Evolutionary conservation across 352 stramenopile genomes (phyloP).

Genomic region (Pythium pyrilobum): DNA sequence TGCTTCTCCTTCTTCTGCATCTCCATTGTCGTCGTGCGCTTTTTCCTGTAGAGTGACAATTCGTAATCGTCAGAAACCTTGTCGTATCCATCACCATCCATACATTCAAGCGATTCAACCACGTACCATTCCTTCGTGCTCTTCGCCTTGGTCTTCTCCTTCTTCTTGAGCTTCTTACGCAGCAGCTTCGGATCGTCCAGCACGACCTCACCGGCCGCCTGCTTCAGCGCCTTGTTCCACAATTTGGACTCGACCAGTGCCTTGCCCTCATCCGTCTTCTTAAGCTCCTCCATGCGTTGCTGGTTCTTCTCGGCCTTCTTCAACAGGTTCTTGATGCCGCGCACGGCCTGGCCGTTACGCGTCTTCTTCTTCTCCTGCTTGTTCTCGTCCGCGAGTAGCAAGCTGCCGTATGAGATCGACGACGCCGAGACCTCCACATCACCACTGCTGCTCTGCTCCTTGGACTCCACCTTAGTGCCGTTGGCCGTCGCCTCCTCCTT

Average conservation of each 20-base stretch:
- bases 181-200: conserved; percentile 77
- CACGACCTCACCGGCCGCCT: conserved; percentile 57
- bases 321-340: conserved; percentile 71
- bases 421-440: conserved; percentile 22
- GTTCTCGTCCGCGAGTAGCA: conserved; percentile 54
- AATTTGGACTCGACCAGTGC: conserved; percentile 56
- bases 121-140: conserved; percentile 66
- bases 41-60: conserved; percentile 32
- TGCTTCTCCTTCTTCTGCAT: conserved; percentile 61
- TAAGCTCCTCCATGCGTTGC: conserved; percentile 68
- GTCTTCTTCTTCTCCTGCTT: conserved; percentile 55
- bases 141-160: conserved; percentile 77
- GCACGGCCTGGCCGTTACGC: conserved; percentile 62
- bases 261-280: conserved; percentile 71
- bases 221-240: conserved; percentile 72
- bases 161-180: conserved; percentile 79
- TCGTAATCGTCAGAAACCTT: background rate
- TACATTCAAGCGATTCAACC: too few species aligned
- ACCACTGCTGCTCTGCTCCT: conserved; percentile 3
- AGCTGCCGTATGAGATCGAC: conserved; percentile 73
- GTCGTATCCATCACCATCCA: too few species aligned
- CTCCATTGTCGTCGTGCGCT: conserved; percentile 47
- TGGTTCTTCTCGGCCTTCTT: conserved; percentile 80
- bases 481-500: conserved; percentile 18
- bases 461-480: conserved; percentile 11